Evolutionary conservation across 1,139 yeast species (phyloP).

Genomic region (Magnusiomyces suaveolens): DNA sequence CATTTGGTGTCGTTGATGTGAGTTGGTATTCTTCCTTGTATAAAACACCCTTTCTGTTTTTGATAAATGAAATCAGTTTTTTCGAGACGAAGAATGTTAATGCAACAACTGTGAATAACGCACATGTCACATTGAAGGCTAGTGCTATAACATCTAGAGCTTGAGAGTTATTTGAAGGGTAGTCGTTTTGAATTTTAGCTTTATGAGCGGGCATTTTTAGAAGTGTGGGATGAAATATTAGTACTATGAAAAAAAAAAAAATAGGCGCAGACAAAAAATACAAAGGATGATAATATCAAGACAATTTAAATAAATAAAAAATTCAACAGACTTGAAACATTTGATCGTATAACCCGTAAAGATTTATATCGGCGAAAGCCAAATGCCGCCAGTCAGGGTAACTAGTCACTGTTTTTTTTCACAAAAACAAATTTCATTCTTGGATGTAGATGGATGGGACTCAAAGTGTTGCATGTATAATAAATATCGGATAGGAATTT

Average conservation of each 20-base stretch:
- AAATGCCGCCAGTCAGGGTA: too few species aligned
- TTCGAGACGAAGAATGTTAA: background rate
- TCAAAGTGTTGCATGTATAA: background rate
- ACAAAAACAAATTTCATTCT: too few species aligned
- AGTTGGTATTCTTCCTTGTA: background rate
- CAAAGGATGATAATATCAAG: too few species aligned
- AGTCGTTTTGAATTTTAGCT: background rate
- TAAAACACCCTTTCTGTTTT: background rate
- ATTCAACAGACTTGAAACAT: background rate
- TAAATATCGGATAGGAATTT: background rate
- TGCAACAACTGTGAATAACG: background rate
- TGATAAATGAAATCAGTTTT: background rate
- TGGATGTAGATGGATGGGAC: background rate
- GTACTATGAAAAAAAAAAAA: too few species aligned
- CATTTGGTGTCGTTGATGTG: background rate
- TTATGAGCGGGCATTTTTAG: background rate
- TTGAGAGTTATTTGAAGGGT: background rate
- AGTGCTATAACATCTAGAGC: background rate
- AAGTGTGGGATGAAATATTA: too few species aligned
- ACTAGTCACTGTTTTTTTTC: too few species aligned
- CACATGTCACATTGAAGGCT: background rate
- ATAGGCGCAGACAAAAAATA: background rate
- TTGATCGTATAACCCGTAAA: too few species aligned
- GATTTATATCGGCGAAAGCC: too few species aligned
- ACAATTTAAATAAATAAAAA: too few species aligned